Evolutionary conservation across 805 yeast species (phyloP).

Genomic region (Lipomyces sp.): DNA sequence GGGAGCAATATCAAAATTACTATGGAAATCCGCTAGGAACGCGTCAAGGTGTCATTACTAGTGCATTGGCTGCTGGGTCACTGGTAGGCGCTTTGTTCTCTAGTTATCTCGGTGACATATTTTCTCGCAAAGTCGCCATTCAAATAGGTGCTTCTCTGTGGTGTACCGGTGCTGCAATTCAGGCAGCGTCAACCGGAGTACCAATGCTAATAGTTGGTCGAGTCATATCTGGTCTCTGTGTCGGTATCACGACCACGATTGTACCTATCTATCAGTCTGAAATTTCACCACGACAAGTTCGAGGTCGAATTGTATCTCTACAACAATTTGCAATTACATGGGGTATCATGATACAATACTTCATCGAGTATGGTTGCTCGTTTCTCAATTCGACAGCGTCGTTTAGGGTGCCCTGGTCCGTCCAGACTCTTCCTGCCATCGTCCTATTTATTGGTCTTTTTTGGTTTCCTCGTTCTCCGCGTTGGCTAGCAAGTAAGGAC

Average conservation of each 20-base stretch:
- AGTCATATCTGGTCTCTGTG: conserved; percentile 72
- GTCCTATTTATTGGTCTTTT: conserved; percentile 52
- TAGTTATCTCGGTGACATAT: conserved; percentile 40
- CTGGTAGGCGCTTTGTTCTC: conserved; percentile 62
- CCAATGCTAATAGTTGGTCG: conserved; percentile 70
- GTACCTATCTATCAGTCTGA: conserved; percentile 34
- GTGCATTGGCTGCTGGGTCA: conserved; percentile 71
- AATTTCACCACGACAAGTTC: conserved; percentile 22
- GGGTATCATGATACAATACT: conserved; percentile 63
- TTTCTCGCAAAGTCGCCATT: conserved; percentile 31
- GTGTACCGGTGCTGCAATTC: conserved; percentile 31
- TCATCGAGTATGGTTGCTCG: conserved; percentile 53
- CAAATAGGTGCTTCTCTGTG: conserved; percentile 22
- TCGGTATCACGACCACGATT: conserved; percentile 54
- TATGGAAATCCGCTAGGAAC: conserved; percentile 58
- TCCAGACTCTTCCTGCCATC: conserved; percentile 59
- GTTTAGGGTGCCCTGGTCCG: conserved; percentile 68
- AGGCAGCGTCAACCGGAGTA: conserved; percentile 47
- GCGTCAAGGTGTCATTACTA: conserved; percentile 66
- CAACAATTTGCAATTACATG: conserved; percentile 63
- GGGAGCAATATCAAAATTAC: conserved; percentile 51
- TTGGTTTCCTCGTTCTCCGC: conserved; percentile 48
- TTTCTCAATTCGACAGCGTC: conserved; percentile 53
- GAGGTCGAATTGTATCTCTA: conserved; percentile 37
- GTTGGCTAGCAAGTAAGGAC: conserved; percentile 55